Evolutionary conservation across 83 land plant genomes (phyloP).

Genomic region (Isoetes engelmannii): DNA sequence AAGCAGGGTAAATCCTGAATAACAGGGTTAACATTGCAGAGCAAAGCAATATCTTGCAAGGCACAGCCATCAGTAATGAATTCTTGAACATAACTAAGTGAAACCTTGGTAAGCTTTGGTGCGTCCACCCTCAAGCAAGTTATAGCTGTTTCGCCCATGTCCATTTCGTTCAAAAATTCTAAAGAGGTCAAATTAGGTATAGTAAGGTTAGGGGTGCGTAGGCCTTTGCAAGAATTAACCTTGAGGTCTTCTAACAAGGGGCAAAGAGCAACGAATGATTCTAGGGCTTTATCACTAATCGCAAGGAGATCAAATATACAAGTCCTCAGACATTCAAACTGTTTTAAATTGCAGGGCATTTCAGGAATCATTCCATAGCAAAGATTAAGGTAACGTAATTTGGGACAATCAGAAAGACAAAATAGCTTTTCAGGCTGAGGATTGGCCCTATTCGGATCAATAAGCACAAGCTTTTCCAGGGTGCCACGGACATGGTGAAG

Average conservation of each 20-base stretch:
- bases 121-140: constrained; percentile 19
- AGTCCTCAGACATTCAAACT: constrained; percentile 23
- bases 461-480: constrained; percentile 29
- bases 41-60: constrained; percentile 20
- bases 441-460: constrained; percentile 30
- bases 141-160: constrained; percentile 16
- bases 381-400: constrained; percentile 30
- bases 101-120: constrained; percentile 26
- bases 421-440: constrained; percentile 28
- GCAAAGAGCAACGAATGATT: constrained; percentile 25
- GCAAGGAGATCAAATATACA: constrained; percentile 25
- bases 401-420: constrained; percentile 25
- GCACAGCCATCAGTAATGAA: constrained; percentile 23
- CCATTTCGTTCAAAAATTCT: constrained; percentile 27
- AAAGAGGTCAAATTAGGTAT: constrained; percentile 19
- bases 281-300: constrained; percentile 22
- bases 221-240: constrained; percentile 37
- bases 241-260: constrained; percentile 26
- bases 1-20: constrained; percentile 23
- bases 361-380: constrained; percentile 36
- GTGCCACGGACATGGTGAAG: constrained; percentile 23
- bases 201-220: constrained; percentile 21
- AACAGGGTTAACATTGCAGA: constrained; percentile 32
- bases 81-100: constrained; percentile 32
- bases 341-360: constrained; percentile 18